These are phyloP conservation scores for Pseudognaphalium luteoalbum DNA, from an alignment of 129 eudicot species.

Conservation along the genomic window DNA sequence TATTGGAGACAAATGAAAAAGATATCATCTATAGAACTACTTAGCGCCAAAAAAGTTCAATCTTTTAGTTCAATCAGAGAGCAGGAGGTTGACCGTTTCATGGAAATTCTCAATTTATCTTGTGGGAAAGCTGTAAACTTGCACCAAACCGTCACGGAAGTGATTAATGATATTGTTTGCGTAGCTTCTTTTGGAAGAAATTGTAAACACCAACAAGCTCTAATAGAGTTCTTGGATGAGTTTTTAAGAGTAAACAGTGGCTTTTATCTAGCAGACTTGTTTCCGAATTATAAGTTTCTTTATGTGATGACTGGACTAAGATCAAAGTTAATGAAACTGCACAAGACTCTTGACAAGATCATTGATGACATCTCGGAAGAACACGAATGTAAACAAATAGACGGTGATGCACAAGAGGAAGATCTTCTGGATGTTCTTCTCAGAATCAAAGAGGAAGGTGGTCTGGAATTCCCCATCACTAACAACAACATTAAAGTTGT, in stretches of 20 bases:
- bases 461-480: slow-evolving; percentile 12
- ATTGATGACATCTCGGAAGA: slow-evolving; percentile 8
- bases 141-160: background rate
- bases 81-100: slow-evolving; percentile 6
- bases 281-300: slow-evolving; percentile 12
- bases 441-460: slow-evolving; percentile 12
- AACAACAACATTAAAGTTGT: slow-evolving; percentile 1
- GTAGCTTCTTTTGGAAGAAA: slow-evolving; percentile 18
- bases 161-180: slow-evolving; percentile 18
- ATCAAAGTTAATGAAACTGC: slow-evolving; percentile 22
- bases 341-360: slow-evolving; percentile 23
- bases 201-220: slow-evolving; percentile 11
- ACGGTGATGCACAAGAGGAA: background rate
- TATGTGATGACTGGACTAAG: slow-evolving; percentile 18
- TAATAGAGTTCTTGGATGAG: slow-evolving; percentile 6
- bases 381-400: background rate
- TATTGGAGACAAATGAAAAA: slow-evolving; percentile 32
- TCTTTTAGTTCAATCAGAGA: slow-evolving; percentile 24
- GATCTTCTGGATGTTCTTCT: slow-evolving; percentile 32
- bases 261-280: slow-evolving; percentile 22
- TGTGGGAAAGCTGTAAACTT: slow-evolving; percentile 10
- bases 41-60: slow-evolving; percentile 32
- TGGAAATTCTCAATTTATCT: slow-evolving; percentile 4
- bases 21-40: slow-evolving; percentile 31
- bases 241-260: slow-evolving; percentile 4